Percentiles rank a stretch among this genome's conserved stretches.
Evolutionary conservation across 2,329 filamentous ascomycete genomes (phyloP).

Genomic region (Aspergillus tamarii): DNA sequence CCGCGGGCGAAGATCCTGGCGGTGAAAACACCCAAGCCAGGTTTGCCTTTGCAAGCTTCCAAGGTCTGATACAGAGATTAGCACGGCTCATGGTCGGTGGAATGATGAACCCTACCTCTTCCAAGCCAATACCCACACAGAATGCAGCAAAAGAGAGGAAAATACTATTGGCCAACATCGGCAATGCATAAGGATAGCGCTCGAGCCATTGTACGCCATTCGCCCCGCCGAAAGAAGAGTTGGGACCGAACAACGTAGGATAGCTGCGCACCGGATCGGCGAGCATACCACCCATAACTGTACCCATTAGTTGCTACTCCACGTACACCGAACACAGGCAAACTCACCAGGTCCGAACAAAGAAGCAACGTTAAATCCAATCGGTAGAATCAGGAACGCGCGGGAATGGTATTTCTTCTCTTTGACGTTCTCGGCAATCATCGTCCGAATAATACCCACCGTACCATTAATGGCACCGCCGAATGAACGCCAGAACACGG

Average conservation of each 20-base stretch:
- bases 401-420: conserved; percentile 66
- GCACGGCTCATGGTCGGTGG: not conserved
- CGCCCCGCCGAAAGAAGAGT: conserved; percentile 59
- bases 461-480: conserved; percentile 73
- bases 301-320: conserved; percentile 35
- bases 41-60: conserved; percentile 49
- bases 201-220: conserved; percentile 64
- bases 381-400: conserved; percentile 62
- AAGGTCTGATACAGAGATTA: conserved; percentile 47
- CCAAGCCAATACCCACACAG: conserved; percentile 64
- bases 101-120: conserved; percentile 52
- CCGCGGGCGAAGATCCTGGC: conserved; percentile 33
- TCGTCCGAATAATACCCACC: conserved; percentile 72
- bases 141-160: conserved; percentile 60
- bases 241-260: conserved; percentile 64
- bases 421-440: conserved; percentile 71
- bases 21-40: conserved; percentile 47
- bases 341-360: conserved; percentile 52
- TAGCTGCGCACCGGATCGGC: conserved; percentile 68
- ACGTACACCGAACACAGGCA: conserved; percentile 40
- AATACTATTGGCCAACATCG: conserved; percentile 66
- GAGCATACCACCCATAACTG: conserved; percentile 66
- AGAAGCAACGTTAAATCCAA: conserved; percentile 69
- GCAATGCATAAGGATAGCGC: conserved; percentile 68
- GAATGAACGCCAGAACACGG: conserved; percentile 67